These are phyloP conservation scores for Taphrina deformans DNA, from an alignment of 1,139 yeast species.

Conservation along the genomic window DNA sequence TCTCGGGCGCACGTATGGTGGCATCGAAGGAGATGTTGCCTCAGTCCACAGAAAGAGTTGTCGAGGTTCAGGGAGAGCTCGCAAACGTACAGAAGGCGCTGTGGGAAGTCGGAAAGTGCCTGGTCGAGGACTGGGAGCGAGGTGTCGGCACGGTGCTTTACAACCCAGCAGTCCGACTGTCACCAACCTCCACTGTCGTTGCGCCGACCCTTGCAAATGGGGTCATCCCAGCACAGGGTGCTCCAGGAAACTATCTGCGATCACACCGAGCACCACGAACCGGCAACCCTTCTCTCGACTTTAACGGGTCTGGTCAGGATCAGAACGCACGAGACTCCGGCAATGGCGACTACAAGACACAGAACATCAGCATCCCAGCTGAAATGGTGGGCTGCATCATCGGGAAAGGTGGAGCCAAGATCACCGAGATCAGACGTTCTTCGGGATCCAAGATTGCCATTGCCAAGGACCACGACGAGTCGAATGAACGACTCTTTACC, in stretches of 20 bases:
- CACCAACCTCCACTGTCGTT: conserved; percentile 34
- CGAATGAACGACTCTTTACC: conserved; percentile 69
- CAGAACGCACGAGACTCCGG: background rate
- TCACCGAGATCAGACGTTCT: conserved; percentile 78
- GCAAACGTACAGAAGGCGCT: conserved; percentile 61
- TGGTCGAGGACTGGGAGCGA: conserved; percentile 65
- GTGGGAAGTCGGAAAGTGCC: conserved; percentile 66
- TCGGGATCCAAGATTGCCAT: conserved; percentile 82
- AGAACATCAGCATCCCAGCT: conserved; percentile 64
- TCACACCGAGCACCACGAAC: conserved; percentile 26
- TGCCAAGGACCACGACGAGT: conserved; percentile 65
- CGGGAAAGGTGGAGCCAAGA: conserved; percentile 82
- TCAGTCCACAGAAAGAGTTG: conserved; percentile 81
- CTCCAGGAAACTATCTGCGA: conserved; percentile 32
- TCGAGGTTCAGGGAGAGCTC: conserved; percentile 82
- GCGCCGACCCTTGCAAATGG: conserved; percentile 30
- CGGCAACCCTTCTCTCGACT: conserved; percentile 14
- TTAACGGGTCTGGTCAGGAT: background rate
- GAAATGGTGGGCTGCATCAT: conserved; percentile 88
- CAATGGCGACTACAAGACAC: conserved; percentile 41
- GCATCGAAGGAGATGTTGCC: conserved; percentile 85
- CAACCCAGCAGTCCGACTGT: conserved; percentile 50
- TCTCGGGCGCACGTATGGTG: conserved; percentile 72
- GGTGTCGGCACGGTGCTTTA: conserved; percentile 68
- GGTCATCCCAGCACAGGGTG: conserved; percentile 20